phyloP scores from a whole-genome alignment of 306 rosid species.

The Citrullus amarus region DNA sequence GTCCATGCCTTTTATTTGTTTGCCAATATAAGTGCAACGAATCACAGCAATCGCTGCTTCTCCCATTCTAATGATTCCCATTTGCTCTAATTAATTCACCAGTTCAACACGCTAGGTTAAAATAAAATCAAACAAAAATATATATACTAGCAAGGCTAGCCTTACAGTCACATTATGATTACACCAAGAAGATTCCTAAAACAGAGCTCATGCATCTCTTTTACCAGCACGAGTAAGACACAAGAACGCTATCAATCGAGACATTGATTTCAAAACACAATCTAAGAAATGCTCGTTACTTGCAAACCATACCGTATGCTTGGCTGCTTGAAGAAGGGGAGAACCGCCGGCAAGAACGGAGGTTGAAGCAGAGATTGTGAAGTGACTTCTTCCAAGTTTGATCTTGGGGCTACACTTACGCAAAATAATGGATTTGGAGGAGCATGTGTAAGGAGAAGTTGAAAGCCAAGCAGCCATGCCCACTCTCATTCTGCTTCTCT shows the following conservation, averaged over 20 bases:
- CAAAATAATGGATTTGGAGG: background rate
- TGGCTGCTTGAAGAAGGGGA: constrained; percentile 67
- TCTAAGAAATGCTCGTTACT: background rate
- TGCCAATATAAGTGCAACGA: too few species aligned
- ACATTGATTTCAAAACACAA: background rate
- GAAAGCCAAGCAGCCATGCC: constrained; percentile 11
- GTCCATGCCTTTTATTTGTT: background rate
- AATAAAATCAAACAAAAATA: background rate
- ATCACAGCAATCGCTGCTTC: background rate
- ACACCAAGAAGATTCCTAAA: background rate
- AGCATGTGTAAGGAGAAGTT: background rate
- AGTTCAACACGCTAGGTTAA: background rate
- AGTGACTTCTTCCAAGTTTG: constrained; percentile 3
- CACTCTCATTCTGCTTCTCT: constrained; percentile 3
- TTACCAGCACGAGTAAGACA: too few species aligned
- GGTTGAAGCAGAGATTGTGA: constrained; percentile 38
- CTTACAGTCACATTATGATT: background rate
- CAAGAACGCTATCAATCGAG: background rate
- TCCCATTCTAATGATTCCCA: background rate
- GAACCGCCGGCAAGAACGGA: constrained; percentile 56
- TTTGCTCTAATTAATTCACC: background rate
- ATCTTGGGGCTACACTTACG: background rate
- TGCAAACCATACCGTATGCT: constrained; percentile 42
- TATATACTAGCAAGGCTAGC: background rate
- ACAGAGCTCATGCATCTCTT: background rate